Evolutionary conservation across 352 stramenopile species (phyloP).

Genomic region (Globisporangium radiosum): DNA sequence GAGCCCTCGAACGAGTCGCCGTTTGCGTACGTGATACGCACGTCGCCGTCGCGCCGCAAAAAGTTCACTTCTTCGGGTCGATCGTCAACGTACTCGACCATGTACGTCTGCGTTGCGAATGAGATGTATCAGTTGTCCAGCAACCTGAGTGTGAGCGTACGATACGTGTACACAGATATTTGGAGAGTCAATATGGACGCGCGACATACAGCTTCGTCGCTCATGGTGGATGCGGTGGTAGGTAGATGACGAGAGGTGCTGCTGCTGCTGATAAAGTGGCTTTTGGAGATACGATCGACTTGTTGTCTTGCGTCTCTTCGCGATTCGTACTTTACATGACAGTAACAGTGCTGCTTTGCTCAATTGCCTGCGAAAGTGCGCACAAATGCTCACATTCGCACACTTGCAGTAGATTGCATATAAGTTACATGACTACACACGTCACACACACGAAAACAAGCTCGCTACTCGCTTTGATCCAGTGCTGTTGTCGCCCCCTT

Average conservation of each 20-base stretch:
- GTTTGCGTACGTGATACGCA: slow-evolving; percentile 87
- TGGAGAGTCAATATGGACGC: neutral
- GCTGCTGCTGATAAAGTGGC: too few relatives aligned
- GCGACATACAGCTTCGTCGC: slow-evolving; percentile 35
- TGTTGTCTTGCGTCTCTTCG: slow-evolving; percentile 15
- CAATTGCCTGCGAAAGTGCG: too few relatives aligned
- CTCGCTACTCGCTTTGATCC: too few relatives aligned
- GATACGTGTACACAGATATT: neutral
- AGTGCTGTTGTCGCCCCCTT: neutral
- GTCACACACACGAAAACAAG: too few relatives aligned
- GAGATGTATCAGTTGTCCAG: too few relatives aligned
- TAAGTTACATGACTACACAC: too few relatives aligned
- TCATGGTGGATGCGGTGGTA: slow-evolving; percentile 18
- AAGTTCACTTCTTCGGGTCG: slow-evolving; percentile 82
- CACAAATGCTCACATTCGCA: too few relatives aligned
- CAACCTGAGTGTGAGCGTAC: too few relatives aligned
- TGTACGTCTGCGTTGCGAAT: slow-evolving; percentile 42
- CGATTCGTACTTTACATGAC: neutral
- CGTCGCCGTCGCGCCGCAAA: slow-evolving; percentile 72
- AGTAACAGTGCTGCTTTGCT: neutral
- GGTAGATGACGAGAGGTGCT: neutral
- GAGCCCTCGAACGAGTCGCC: slow-evolving; percentile 88
- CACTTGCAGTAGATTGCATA: too few relatives aligned
- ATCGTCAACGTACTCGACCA: slow-evolving; percentile 84
- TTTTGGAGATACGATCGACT: neutral